A percentile compares a stretch with the other conserved stretches of the same genome.
Conservation (phyloP, 331 rosid genomes). For the Quercus lobata region DNA sequence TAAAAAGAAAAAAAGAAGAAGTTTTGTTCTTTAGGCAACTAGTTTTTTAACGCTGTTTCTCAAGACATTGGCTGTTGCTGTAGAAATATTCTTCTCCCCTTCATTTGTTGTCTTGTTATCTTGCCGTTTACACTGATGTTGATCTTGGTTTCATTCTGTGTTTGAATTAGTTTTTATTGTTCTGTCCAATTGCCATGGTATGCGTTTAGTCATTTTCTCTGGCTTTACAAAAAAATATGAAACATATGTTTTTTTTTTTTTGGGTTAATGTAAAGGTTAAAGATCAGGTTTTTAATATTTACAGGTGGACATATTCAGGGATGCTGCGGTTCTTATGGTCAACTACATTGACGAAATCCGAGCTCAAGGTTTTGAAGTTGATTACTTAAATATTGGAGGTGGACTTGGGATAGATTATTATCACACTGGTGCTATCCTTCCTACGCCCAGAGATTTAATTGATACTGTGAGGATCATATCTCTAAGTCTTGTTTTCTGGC, state of each 20-base stretch:
- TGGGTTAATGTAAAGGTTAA: not conserved
- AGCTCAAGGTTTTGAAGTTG: constrained; percentile 83
- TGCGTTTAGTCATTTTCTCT: not conserved
- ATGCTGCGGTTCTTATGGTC: constrained; percentile 88
- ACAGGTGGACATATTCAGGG: constrained; percentile 97
- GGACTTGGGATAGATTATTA: constrained; percentile 96
- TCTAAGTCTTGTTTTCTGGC: not conserved
- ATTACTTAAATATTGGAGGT: constrained; percentile 90
- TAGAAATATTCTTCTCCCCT: not conserved
- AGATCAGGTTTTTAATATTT: not conserved
- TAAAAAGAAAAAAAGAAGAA: fast-evolving
- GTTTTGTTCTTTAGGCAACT: not conserved
- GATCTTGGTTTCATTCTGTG: not conserved
- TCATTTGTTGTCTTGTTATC: not conserved
- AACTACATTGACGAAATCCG: constrained; percentile 85
- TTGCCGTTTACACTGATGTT: not conserved
- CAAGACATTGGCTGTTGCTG: not conserved
- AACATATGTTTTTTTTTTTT: not conserved
- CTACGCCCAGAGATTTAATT: constrained; percentile 84
- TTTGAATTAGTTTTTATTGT: not conserved
- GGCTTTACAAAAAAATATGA: not conserved
- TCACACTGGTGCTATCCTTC: constrained; percentile 85
- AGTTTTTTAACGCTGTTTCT: not conserved
- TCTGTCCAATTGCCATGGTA: not conserved
- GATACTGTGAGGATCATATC: constrained; percentile 57